Percentiles rank a stretch among this genome's conserved stretches.
Conservation (phyloP, 2,329 filamentous ascomycete species). For the Colletotrichum godetiae region DNA sequence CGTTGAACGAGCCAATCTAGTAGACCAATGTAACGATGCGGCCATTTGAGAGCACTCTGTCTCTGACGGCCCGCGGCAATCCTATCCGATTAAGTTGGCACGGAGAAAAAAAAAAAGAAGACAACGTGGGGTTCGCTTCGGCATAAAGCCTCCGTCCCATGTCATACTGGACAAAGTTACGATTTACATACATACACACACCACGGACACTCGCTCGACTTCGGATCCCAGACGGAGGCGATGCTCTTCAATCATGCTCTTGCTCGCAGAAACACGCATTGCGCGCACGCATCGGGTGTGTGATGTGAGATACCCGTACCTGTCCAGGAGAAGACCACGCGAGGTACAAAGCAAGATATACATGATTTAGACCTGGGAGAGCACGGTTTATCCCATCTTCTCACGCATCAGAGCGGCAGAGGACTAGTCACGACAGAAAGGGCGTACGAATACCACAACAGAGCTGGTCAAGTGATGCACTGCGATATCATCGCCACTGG, state of each 20-base stretch:
- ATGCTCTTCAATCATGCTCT: neutral
- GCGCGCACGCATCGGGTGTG: neutral
- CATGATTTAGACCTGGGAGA: too few species aligned
- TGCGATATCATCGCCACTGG: constrained; percentile 3
- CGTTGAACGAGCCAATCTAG: neutral
- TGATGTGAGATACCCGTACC: constrained; percentile 1
- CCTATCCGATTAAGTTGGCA: neutral
- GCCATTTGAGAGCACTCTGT: constrained; percentile 15
- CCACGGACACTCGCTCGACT: neutral
- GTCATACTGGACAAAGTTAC: too few species aligned
- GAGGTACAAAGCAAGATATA: neutral
- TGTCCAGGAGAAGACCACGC: neutral
- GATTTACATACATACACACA: too few species aligned
- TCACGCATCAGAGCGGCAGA: neutral
- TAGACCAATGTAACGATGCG: neutral
- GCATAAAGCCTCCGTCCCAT: neutral
- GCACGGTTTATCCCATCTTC: neutral
- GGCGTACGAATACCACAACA: constrained; percentile 1
- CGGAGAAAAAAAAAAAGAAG: neutral
- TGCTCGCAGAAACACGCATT: neutral
- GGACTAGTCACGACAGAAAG: constrained; percentile 1
- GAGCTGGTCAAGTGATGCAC: constrained; percentile 4
- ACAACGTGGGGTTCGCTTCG: constrained; percentile 9
- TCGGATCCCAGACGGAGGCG: neutral
- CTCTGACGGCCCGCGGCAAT: constrained; percentile 12